Evolutionary conservation across 257 asterid genomes (phyloP).

Genomic region (Solanum tacnaense): DNA sequence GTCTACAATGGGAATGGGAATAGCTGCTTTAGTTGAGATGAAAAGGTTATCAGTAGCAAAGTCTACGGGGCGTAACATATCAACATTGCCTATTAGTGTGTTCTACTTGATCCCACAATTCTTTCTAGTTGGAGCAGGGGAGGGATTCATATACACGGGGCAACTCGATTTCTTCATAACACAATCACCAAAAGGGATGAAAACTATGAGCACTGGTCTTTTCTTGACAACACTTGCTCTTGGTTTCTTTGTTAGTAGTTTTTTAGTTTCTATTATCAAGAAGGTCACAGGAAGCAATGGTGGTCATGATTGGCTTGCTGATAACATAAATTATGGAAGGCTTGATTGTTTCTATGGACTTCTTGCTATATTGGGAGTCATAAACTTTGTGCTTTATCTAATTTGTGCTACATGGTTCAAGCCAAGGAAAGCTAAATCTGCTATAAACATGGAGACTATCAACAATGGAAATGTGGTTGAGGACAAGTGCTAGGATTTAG

Average conservation of each 20-base stretch:
- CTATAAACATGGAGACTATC: conserved; percentile 16
- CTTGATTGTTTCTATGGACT: conserved; percentile 77
- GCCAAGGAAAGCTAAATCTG: conserved; percentile 26
- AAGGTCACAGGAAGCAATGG: conserved; percentile 40
- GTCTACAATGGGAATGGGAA: conserved; percentile 73
- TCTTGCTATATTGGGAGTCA: conserved; percentile 43
- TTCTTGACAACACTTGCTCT: conserved; percentile 76
- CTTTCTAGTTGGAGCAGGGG: conserved; percentile 76
- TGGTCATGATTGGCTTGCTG: conserved; percentile 72
- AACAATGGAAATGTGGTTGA: conserved; percentile 17
- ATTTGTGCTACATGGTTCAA: conserved; percentile 59
- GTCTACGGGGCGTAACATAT: conserved; percentile 4
- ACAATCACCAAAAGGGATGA: conserved; percentile 90
- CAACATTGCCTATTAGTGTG: conserved; percentile 53
- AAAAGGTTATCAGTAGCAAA: conserved; percentile 58
- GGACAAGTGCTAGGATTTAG: conserved; percentile 28
- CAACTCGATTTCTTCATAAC: conserved; percentile 92
- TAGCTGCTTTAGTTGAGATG: conserved; percentile 53
- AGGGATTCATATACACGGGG: conserved; percentile 88
- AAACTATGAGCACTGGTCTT: conserved; percentile 92
- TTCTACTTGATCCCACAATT: conserved; percentile 78
- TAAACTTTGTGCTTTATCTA: conserved; percentile 46
- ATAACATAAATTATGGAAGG: conserved; percentile 66
- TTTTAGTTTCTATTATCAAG: conserved; percentile 57
- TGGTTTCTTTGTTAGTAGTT: conserved; percentile 75